phyloP scores from a whole-genome alignment of 306 rosid genomes.

The Comarum palustre region DNA sequence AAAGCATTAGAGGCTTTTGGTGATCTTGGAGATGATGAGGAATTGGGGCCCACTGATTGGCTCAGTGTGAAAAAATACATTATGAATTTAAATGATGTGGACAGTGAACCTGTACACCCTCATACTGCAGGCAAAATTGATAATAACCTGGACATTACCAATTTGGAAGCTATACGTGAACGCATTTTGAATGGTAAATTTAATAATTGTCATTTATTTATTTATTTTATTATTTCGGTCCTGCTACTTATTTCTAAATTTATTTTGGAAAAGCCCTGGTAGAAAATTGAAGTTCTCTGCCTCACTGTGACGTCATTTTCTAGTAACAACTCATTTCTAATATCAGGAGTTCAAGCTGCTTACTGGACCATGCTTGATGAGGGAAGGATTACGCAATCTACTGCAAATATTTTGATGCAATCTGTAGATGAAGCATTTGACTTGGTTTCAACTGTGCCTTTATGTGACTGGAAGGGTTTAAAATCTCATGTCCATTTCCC shows the following conservation, averaged over 20 bases:
- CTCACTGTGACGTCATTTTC: constrained; percentile 16
- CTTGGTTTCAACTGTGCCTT: constrained; percentile 61
- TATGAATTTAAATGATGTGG: constrained; percentile 53
- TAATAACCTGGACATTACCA: constrained; percentile 42
- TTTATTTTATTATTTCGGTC: background rate
- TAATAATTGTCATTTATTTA: background rate
- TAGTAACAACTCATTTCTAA: constrained; percentile 24
- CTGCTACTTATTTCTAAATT: background rate
- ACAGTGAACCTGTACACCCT: constrained; percentile 63
- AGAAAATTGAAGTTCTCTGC: background rate
- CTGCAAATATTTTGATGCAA: constrained; percentile 78
- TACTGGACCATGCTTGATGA: constrained; percentile 99
- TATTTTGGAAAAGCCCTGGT: background rate
- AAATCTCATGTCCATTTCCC: constrained; percentile 70
- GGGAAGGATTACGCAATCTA: constrained; percentile 76
- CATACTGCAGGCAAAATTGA: constrained; percentile 46
- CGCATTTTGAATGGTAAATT: constrained; percentile 78
- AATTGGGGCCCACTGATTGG: constrained; percentile 95
- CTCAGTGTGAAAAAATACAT: constrained; percentile 73
- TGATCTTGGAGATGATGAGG: constrained; percentile 93
- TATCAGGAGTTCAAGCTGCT: constrained; percentile 92
- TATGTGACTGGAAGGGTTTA: constrained; percentile 89
- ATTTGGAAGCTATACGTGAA: constrained; percentile 66
- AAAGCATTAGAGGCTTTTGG: constrained; percentile 87
- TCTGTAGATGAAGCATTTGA: constrained; percentile 92